phyloP scores from a whole-genome alignment of 1,139 yeast genomes.

The Geotrichum candidum region DNA sequence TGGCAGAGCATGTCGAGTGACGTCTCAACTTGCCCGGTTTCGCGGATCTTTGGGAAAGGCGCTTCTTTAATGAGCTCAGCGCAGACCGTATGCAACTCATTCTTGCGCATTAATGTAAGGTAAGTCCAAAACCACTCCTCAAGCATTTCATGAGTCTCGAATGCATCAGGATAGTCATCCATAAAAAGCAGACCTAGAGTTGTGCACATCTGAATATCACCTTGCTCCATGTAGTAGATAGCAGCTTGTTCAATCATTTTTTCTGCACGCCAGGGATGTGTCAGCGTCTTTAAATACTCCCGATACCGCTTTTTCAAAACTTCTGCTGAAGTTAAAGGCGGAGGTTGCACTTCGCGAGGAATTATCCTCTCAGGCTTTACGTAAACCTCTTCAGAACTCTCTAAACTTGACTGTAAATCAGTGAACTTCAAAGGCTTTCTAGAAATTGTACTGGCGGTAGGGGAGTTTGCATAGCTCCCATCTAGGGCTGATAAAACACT shows the following conservation, averaged over 20 bases:
- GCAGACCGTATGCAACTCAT: conserved; percentile 51
- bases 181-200: conserved; percentile 55
- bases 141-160: conserved; percentile 28
- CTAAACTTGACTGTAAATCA: background rate
- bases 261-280: conserved; percentile 47
- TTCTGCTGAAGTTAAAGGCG: background rate
- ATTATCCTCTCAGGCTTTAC: background rate
- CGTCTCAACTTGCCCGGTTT: conserved; percentile 49
- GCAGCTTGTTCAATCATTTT: conserved; percentile 43
- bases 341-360: background rate
- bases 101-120: conserved; percentile 50
- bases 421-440: background rate
- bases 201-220: conserved; percentile 60
- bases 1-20: conserved; percentile 62
- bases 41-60: conserved; percentile 42
- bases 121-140: conserved; percentile 57
- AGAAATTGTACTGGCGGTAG: background rate
- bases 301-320: conserved; percentile 5
- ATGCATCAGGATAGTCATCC: conserved; percentile 36
- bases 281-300: conserved; percentile 31
- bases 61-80: conserved; percentile 49
- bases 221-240: conserved; percentile 53
- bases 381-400: conserved; percentile 1
- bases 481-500: background rate
- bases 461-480: background rate